Base-by-base conservation (phyloP, 352 stramenopile species). In the Pythium inflatum region DNA sequence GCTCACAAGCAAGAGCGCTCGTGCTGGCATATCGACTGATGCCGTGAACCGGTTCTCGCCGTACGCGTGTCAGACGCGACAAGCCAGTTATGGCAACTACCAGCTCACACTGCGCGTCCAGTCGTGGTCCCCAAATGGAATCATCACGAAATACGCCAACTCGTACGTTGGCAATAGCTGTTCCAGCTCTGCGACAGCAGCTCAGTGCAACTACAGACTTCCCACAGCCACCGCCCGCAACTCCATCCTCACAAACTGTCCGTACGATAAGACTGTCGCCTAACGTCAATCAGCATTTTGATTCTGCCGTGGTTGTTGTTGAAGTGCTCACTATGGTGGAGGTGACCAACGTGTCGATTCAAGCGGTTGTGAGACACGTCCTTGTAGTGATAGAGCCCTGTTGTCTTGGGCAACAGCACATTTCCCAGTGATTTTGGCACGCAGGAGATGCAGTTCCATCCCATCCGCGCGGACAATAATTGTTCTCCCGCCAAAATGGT, bases 101-200 rank as follows among this genome's bases (percentile, higher is more conserved):
- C 77, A 80, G 61, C 78, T 90, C 70, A 90, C 82, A 0, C 40
- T 92, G 8, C 79, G 81, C 11, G 80, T 73, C 7, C 76, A 88
- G 59, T 90, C 81, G 27, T 73, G 25, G 22, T 34, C 75, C 5
- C 48, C 53, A 0, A 68, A 11, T 0, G 70, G 72, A 8, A 71
- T 85, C 57, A 73, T 92, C 45, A 81, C 65, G 30, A 67, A 62
- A 33, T 85, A 76, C 30, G 55, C 82, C 18, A 87, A 85, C 50
- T 89, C 84, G 51, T 92, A 92, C 59, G 80, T 92, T 0, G 81
- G 84, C 40, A 89, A 81, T 48, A 92, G 84, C 55, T 92, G 82
- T 67, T 69, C 51, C 5, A 65, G 58, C 27, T 60, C 83, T 0
- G 27, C 70, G 0, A 54, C 71, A 12, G 80, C 72, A 8, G 55